Conservation (phyloP, 2,329 filamentous ascomycete genomes). For the Monosporascus sp. region DNA sequence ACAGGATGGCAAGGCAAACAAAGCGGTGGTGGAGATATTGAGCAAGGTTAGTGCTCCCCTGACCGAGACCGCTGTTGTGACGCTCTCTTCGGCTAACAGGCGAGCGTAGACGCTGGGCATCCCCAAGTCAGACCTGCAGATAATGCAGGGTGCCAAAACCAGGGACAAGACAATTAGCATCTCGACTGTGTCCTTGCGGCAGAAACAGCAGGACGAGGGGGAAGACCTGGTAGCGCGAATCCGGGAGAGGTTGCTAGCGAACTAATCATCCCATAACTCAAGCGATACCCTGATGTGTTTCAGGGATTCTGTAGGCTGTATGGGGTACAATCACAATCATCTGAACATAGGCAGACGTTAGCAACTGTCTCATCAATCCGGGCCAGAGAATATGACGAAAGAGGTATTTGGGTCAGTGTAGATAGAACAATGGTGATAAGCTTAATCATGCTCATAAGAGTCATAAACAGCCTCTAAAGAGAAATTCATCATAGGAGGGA, state of each 20-base stretch:
- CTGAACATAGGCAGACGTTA: background rate
- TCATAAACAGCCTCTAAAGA: conserved; percentile 35
- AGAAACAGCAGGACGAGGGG: conserved; percentile 9
- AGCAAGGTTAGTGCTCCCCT: conserved; percentile 44
- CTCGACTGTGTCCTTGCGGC: conserved; percentile 19
- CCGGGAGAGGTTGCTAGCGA: conserved; percentile 15
- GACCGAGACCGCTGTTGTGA: background rate
- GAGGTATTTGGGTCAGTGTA: background rate
- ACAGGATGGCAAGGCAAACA: conserved; percentile 64
- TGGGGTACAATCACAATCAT: no score
- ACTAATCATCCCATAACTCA: conserved; percentile 1
- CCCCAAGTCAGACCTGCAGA: conserved; percentile 58
- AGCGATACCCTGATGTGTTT: no score
- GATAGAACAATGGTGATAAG: conserved; percentile 30
- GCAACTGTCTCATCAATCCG: background rate
- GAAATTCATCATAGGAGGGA: conserved; percentile 26
- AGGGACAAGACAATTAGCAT: conserved; percentile 55
- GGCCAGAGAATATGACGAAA: background rate
- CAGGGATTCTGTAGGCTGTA: no score
- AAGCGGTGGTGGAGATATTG: conserved; percentile 58
- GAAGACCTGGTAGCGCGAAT: conserved; percentile 17
- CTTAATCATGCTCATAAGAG: conserved; percentile 31
- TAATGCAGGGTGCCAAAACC: conserved; percentile 60
- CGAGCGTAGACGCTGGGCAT: conserved; percentile 48
- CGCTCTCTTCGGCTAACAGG: background rate